These are phyloP conservation scores for Xerocomus minutiporus DNA, from an alignment of 1,284 basidiomycete genomes.

Conservation along the genomic window DNA sequence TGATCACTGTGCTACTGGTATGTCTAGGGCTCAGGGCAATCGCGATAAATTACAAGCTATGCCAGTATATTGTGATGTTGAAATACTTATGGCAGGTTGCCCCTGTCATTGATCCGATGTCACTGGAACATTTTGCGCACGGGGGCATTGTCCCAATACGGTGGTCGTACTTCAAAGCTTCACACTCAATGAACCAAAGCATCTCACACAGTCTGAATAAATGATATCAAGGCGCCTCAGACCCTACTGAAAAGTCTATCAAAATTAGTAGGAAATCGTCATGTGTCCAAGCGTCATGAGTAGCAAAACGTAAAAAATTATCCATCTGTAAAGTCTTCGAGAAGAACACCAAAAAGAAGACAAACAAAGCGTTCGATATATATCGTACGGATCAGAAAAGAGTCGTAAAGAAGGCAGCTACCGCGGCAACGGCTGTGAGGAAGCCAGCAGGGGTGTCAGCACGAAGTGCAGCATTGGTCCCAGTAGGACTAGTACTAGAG, in stretches of 20 bases:
- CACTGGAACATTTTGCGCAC: too few species aligned
- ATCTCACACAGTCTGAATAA: too few species aligned
- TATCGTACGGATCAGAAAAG: conserved; percentile 14
- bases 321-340: not conserved
- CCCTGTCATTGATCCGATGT: too few species aligned
- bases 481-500: conserved; percentile 25
- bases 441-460: conserved; percentile 27
- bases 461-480: conserved; percentile 29
- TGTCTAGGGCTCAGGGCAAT: too few species aligned
- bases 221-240: not conserved
- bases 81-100: too few species aligned
- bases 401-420: conserved; percentile 26
- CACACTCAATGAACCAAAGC: too few species aligned
- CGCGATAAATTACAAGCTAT: too few species aligned
- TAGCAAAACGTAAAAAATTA: not conserved
- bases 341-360: not conserved
- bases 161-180: too few species aligned
- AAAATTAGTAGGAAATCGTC: not conserved
- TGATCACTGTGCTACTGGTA: too few species aligned
- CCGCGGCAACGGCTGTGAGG: conserved; percentile 26
- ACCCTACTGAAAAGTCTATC: not conserved
- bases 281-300: not conserved
- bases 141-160: too few species aligned
- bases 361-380: not conserved
- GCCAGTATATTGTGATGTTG: too few species aligned